Conservation (phyloP, 805 yeast genomes). For the Suhomyces faveliae region DNA sequence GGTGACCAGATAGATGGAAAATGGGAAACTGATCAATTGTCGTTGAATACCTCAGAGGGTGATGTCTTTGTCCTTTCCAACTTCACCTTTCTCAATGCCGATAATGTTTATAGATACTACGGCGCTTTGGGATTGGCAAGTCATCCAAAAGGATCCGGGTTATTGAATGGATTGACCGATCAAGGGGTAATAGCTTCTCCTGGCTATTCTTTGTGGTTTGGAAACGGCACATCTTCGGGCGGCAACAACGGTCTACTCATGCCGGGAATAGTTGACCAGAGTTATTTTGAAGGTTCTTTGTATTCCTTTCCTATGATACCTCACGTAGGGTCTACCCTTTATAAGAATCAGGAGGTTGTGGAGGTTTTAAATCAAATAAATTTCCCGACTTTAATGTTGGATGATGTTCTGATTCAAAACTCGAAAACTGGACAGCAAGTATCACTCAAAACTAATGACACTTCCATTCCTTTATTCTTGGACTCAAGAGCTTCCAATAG, state of each 20-base stretch:
- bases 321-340: conserved; percentile 3
- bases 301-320: conserved; percentile 52
- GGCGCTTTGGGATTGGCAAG: conserved; percentile 42
- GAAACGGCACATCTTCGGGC: conserved; percentile 11
- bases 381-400: conserved; percentile 33
- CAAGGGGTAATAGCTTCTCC: conserved; percentile 24
- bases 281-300: conserved; percentile 46
- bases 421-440: conserved; percentile 34
- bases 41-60: conserved; percentile 14
- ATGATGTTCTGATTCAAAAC: conserved; percentile 25
- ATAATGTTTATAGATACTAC: conserved; percentile 18
- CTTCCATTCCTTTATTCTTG: conserved; percentile 52
- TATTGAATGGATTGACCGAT: conserved; percentile 21
- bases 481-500: conserved; percentile 54
- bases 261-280: conserved; percentile 58
- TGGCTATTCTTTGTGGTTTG: conserved; percentile 37
- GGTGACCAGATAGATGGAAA: conserved; percentile 27
- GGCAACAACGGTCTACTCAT: conserved; percentile 37
- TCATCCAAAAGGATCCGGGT: conserved; percentile 24
- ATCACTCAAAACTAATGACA: conserved; percentile 29
- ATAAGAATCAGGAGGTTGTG: not conserved
- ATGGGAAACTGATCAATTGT: conserved; percentile 24
- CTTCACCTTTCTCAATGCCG: conserved; percentile 29
- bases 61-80: conserved; percentile 14
- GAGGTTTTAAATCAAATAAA: conserved; percentile 11